Evolutionary conservation across 2,329 filamentous ascomycete species (phyloP).

Genomic region (Exophiala oligosperma): DNA sequence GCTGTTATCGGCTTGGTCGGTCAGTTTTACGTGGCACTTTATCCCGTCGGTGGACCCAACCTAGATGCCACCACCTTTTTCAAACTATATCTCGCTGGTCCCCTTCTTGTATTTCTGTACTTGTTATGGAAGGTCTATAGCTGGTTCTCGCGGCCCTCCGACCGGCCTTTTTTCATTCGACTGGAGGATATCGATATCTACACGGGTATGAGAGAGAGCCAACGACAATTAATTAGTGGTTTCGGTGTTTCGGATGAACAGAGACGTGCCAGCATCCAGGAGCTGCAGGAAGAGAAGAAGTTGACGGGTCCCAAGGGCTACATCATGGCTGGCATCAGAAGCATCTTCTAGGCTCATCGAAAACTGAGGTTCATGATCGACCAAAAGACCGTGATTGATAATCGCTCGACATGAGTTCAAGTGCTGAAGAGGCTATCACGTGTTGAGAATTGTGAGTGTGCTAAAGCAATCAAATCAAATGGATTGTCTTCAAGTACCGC

Average conservation of each 20-base stretch:
- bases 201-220: conserved; percentile 36
- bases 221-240: conserved; percentile 29
- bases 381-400: too few relatives aligned
- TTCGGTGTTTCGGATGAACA: conserved; percentile 30
- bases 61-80: conserved; percentile 27
- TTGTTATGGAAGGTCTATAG: conserved; percentile 27
- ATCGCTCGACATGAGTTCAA: too few relatives aligned
- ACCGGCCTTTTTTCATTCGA: conserved; percentile 34
- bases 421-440: too few relatives aligned
- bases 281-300: conserved; percentile 34
- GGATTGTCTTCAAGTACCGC: too few relatives aligned
- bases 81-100: conserved; percentile 29
- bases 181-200: conserved; percentile 39
- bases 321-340: conserved; percentile 19
- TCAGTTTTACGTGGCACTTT: conserved; percentile 87
- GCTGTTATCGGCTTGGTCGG: conserved; percentile 75
- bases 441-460: too few relatives aligned
- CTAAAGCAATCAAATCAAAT: too few relatives aligned
- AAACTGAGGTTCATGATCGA: too few relatives aligned
- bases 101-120: conserved; percentile 27
- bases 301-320: conserved; percentile 29
- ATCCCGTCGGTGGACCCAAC: conserved; percentile 59
- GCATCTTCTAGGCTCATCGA: conserved; percentile 16
- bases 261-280: conserved; percentile 34
- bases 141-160: conserved; percentile 29